Conservation (phyloP, 2,329 filamentous ascomycete genomes). For the Diaporthe helianthi region DNA sequence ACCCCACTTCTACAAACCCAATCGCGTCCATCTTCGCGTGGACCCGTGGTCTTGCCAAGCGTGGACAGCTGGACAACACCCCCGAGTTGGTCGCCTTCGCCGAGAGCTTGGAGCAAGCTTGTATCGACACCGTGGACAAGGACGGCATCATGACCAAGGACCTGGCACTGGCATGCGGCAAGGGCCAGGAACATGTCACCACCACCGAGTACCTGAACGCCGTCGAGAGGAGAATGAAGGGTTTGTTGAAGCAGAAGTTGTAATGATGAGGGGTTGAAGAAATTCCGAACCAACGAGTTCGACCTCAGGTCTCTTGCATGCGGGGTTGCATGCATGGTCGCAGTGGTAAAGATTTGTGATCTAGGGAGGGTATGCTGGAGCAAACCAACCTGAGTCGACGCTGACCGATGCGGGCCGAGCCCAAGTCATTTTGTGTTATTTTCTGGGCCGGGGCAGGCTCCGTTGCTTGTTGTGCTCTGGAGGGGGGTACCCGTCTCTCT, state of each 20-base stretch:
- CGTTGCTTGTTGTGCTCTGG: not conserved
- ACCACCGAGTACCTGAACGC: constrained; percentile 91
- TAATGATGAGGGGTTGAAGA: constrained; percentile 46
- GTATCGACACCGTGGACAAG: constrained; percentile 89
- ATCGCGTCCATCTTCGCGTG: constrained; percentile 99
- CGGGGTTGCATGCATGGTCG: not conserved
- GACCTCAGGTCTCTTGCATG: too few relatives aligned
- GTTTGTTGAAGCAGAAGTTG: constrained; percentile 78
- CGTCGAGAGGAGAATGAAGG: constrained; percentile 89
- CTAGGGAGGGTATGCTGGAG: not conserved
- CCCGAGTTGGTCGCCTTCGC: constrained; percentile 91
- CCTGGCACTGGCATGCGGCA: constrained; percentile 91
- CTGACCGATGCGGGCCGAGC: not conserved
- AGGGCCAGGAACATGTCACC: constrained; percentile 88
- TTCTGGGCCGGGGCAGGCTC: not conserved
- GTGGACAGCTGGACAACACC: constrained; percentile 91
- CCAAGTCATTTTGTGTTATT: not conserved
- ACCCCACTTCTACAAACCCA: constrained; percentile 96
- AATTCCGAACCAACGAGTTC: not conserved
- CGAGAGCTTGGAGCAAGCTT: constrained; percentile 89
- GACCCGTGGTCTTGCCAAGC: constrained; percentile 93
- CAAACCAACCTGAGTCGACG: not conserved
- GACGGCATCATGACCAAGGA: constrained; percentile 99
- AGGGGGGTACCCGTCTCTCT: not conserved
- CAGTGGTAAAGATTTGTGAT: not conserved